Base-by-base conservation (phyloP, 495 filamentous ascomycete genomes). In the Tuber brumale region DNA sequence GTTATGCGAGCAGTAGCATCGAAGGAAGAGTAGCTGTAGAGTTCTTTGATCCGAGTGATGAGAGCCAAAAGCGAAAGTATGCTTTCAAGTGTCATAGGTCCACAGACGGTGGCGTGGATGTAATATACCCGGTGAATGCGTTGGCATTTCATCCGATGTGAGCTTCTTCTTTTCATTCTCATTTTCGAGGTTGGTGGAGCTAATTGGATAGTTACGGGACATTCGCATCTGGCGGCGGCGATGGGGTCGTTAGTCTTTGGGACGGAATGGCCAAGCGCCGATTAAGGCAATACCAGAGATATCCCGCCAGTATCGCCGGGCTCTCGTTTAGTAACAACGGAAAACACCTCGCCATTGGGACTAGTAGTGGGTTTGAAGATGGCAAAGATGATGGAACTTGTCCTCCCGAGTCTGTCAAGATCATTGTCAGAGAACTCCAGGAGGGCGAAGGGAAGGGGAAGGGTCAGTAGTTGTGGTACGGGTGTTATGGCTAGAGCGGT, bases 1-100 rank as follows among this genome's bases (percentile, higher is more conserved):
- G 95, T 0, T 99, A 97, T 84, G 94, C 95, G 8, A 93, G 90
- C 0, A 91, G 89, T 31, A 92, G 89, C 77, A 97, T 99, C 83
- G 95, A 99, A 82, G 95, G 95, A 21, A 89, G 95, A 78, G 92
- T 97, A 0, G 95, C 94, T 0, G 95, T 99, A 1, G 95, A 99
- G 82, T 98, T 94, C 92, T 97, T 98, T 85, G 95, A 97, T 82
- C 91, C 94, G 19, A 91, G 89, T 12, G 86, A 89, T 44, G 90
- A 92, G 81, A 94, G 92, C 6, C 93, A 97, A 84, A 91, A 91
- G 27, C 88, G 94, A 74, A 98, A 97, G 81, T 99, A 97, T 86
- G 95, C 95, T 16, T 99, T 99, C 87, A 99, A 99, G 83, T 99
- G 95, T 85, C 95, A 99, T 85, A 90, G 95, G 18, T 92, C 95